Base-by-base conservation (phyloP, 306 rosid species). In the Pterocarpus macrocarpus region DNA sequence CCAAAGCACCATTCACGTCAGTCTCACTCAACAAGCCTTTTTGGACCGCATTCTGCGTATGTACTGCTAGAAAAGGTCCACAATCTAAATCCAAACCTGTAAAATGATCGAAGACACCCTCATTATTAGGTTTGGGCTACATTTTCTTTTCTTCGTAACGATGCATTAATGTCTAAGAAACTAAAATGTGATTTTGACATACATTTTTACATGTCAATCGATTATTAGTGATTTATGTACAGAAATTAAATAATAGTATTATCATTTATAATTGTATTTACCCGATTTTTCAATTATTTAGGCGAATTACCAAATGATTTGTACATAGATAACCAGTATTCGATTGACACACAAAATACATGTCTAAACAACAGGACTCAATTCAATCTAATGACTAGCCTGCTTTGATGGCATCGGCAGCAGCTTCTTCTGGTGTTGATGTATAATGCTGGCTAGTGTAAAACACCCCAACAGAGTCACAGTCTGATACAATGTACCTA, bases 341-440 rank as follows among this genome's bases (percentile, higher is more conserved):
- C 28, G 28, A 22, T 22, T 22, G 28, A 22, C 28, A 22, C 28
- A 22, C 28, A 22, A 22, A 22, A 22, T 22, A 22, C 28, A 22
- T 0, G 28, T 22, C 28, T 22, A 22, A 22, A 22, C n/a, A n/a
- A n/a, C n/a, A n/a, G n/a, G 28, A 22, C 28, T 22, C 28, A 22
- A 22, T 22, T 22, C 28, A 22, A 22, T 22, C 28, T 22, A 39
- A 39, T 3, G 39, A 69, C 58, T 47, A 57, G 78, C 94, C 97
- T 61, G 98, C 98, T 90, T 90, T 91, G 77, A 94, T 89, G 84
- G 98, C 97, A 59, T 80, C 97, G 1, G 98, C 98, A 64, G 95
- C 98, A 3, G 98, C 98, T 68, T 87, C 92, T 85, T 94, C 98
- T 2, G 98, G 93, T 0, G 98, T 90, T 7, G 91, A 83, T 0